phyloP scores from a whole-genome alignment of 2,329 filamentous ascomycete species.

The Fusarium fracticaudum region DNA sequence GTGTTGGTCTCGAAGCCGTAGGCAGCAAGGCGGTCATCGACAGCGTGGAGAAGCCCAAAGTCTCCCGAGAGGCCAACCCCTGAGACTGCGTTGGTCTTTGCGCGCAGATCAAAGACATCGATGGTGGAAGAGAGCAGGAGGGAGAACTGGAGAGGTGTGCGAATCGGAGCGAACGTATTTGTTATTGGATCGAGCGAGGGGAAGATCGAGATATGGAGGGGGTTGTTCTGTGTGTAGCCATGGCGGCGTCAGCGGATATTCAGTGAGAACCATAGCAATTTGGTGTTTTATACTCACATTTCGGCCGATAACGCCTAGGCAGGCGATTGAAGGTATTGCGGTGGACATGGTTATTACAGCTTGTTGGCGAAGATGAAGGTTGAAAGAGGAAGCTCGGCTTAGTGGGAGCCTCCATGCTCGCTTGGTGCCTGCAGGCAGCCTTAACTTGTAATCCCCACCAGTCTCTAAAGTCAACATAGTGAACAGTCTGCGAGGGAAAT shows the following conservation, averaged over 20 bases:
- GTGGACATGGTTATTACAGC: conserved; percentile 60
- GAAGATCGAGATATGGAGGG: conserved; percentile 91
- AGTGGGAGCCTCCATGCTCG: conserved; percentile 32
- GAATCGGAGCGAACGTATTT: conserved; percentile 64
- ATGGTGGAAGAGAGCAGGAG: conserved; percentile 91
- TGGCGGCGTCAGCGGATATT: not conserved
- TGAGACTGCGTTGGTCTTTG: conserved; percentile 70
- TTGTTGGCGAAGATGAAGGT: conserved; percentile 24
- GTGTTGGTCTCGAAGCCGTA: conserved; percentile 99
- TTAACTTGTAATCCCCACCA: conserved; percentile 31
- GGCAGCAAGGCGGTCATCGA: conserved; percentile 91
- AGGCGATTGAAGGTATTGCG: conserved; percentile 83
- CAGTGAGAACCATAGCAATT: not conserved
- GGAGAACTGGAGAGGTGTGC: conserved; percentile 86
- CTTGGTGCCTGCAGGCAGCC: conserved; percentile 22
- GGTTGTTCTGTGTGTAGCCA: conserved; percentile 82
- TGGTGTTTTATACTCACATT: conserved; percentile 68
- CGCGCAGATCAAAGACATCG: conserved; percentile 90
- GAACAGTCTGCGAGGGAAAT: not conserved
- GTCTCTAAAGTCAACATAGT: conserved; percentile 21
- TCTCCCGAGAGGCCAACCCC: conserved; percentile 75
- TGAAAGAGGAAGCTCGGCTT: conserved; percentile 29
- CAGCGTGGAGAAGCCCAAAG: conserved; percentile 88
- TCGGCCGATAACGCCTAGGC: conserved; percentile 92
- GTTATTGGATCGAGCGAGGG: conserved; percentile 72